Conservation (phyloP, 2,329 filamentous ascomycete genomes). For the Pseudomassariella vexata region DNA sequence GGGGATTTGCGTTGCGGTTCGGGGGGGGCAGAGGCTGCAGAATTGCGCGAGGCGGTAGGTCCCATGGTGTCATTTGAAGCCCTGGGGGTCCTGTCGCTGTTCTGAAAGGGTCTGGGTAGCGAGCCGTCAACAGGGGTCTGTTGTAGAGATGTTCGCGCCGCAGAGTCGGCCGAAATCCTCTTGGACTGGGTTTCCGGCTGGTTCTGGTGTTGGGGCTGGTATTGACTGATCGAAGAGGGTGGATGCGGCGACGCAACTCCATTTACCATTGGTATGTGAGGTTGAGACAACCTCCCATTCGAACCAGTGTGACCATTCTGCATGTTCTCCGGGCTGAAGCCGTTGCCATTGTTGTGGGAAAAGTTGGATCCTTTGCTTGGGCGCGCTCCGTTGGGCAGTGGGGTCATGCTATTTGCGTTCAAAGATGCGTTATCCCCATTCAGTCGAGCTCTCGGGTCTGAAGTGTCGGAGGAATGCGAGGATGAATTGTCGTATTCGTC, state of each 20-base stretch:
- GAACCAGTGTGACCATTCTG: slow-evolving; percentile 2
- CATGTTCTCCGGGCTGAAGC: neutral
- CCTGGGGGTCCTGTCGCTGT: slow-evolving; percentile 18
- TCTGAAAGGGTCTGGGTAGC: slow-evolving; percentile 20
- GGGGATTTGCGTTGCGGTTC: slow-evolving; percentile 20
- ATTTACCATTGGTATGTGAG: too few species aligned
- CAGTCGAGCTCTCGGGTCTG: slow-evolving; percentile 37
- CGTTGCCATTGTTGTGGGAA: too few species aligned
- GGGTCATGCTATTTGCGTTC: slow-evolving; percentile 53
- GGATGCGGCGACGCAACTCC: too few species aligned
- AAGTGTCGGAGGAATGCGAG: slow-evolving; percentile 45
- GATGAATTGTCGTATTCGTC: slow-evolving; percentile 50
- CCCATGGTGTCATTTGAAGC: slow-evolving; percentile 10
- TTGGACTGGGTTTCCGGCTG: slow-evolving; percentile 24
- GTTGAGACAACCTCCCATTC: too few species aligned
- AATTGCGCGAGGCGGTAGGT: slow-evolving; percentile 13
- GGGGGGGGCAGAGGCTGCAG: slow-evolving; percentile 14
- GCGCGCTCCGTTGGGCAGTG: slow-evolving; percentile 47
- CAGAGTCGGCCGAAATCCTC: slow-evolving; percentile 28
- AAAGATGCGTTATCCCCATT: slow-evolving; percentile 36
- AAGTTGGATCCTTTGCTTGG: slow-evolving; percentile 1
- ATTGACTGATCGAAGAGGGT: slow-evolving; percentile 26
- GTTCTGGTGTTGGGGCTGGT: slow-evolving; percentile 17
- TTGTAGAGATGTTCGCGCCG: slow-evolving; percentile 23
- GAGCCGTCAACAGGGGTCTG: slow-evolving; percentile 25